Base-by-base conservation (phyloP, 768 basidiomycete genomes). In the Tremella yokohamensis region DNA sequence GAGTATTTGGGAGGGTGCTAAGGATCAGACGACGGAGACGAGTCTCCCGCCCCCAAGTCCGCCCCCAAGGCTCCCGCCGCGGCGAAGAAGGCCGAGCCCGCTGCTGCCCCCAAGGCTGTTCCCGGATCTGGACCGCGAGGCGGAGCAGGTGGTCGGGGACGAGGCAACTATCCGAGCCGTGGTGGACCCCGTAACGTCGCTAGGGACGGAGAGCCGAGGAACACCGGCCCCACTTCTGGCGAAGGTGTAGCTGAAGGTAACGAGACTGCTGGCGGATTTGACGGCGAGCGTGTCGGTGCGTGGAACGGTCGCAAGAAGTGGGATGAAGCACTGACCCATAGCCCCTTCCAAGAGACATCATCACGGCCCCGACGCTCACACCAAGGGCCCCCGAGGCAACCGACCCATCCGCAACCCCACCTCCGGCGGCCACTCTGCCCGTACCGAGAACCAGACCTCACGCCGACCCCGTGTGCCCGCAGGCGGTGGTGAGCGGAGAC, bases 401-500 rank as follows among this genome's bases (percentile, higher is more conserved):
- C 77, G 80, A 64, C 77, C 79, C 42, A 78, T 78, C 58, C 78
- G 82, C 47, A 70, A 68, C 62, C 63, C 64, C 20, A 73, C 73
- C n/a, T 73, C 73, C 24, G 74, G 74, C 58, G 82, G 77, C 45
- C 73, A 75, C 48, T 61, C 65, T 22, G 22, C 51, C 22, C 51
- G 51, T 12, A 19, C 18, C 34, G 51, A 34, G 18, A 50, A 50
- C 49, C n/a, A 18, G n/a, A 69, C 72, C 52, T 70, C 83, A 48
- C 71, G 83, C 67, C 75, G 75, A 18, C 83, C 63, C 59, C 68
- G 56, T 56, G 61, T 52, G 53, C 72, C 64, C 65, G 72, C 67
- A 57, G 61, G 67, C 53, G 73, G 70, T 64, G 84, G 84, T 57
- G 87, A 87, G 59, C 86, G 89, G 76, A 80, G 83, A 62, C 89